These are phyloP conservation scores for Suhomyces emberorum DNA, from an alignment of 805 yeast genomes.

Conservation along the genomic window DNA sequence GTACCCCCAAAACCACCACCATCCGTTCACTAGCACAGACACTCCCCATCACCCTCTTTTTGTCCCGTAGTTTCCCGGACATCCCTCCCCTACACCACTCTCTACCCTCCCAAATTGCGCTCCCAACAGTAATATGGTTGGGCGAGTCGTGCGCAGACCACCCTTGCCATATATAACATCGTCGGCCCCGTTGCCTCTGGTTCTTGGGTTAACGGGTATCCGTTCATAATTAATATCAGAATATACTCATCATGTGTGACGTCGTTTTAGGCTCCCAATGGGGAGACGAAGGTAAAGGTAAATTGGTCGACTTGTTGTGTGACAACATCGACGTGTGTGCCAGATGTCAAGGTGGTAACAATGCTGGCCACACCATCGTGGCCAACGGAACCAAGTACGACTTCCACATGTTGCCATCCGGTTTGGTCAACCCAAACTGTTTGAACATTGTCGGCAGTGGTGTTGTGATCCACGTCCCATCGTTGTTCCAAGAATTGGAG, in stretches of 20 bases:
- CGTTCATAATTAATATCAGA: slow-evolving; percentile 21
- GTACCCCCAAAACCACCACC: too few species aligned
- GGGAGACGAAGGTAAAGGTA: slow-evolving; percentile 99
- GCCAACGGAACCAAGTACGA: slow-evolving; percentile 87
- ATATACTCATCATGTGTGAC: slow-evolving; percentile 54
- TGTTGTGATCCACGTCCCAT: slow-evolving; percentile 93
- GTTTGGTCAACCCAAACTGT: slow-evolving; percentile 93
- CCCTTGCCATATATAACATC: too few species aligned
- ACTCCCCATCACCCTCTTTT: too few species aligned
- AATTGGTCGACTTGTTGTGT: slow-evolving; percentile 90
- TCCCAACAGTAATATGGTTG: too few species aligned
- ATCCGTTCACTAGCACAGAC: too few species aligned
- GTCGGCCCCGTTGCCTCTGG: not conserved
- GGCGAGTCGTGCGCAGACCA: not conserved
- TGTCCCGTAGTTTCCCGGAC: too few species aligned
- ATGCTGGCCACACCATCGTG: slow-evolving; percentile 98
- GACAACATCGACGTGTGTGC: slow-evolving; percentile 96
- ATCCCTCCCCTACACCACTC: too few species aligned
- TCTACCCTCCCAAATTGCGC: too few species aligned
- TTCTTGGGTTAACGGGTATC: slow-evolving; percentile 25
- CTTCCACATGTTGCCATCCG: slow-evolving; percentile 98
- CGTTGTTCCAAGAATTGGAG: slow-evolving; percentile 83
- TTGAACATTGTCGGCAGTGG: slow-evolving; percentile 90
- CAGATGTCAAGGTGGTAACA: slow-evolving; percentile 98
- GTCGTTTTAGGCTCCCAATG: slow-evolving; percentile 98